phyloP scores from a whole-genome alignment of 805 yeast genomes.

The Myxozyma nipponensis region DNA sequence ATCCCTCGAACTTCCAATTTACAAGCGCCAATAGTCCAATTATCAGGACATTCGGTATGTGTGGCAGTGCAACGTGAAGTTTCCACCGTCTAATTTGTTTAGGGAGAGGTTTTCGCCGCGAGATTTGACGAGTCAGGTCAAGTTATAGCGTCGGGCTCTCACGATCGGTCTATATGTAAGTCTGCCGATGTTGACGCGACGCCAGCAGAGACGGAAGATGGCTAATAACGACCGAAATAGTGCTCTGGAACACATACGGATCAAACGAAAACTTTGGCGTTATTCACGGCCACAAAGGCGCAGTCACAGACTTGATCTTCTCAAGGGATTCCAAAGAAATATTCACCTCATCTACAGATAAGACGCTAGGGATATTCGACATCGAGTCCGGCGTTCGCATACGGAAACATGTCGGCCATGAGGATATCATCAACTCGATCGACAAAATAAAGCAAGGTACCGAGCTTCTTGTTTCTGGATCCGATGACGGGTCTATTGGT shows the following conservation, averaged over 20 bases:
- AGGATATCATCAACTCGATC: slow-evolving; percentile 54
- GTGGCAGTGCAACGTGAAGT: background rate
- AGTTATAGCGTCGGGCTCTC: slow-evolving; percentile 58
- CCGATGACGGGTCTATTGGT: slow-evolving; percentile 60
- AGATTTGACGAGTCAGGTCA: slow-evolving; percentile 52
- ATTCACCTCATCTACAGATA: slow-evolving; percentile 58
- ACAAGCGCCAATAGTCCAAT: slow-evolving; percentile 28
- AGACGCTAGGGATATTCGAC: slow-evolving; percentile 62
- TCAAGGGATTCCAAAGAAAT: slow-evolving; percentile 42
- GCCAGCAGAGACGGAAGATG: slow-evolving; percentile 3
- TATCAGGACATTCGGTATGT: slow-evolving; percentile 28
- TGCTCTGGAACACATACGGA: slow-evolving; percentile 47
- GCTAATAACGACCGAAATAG: slow-evolving; percentile 17
- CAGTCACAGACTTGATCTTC: slow-evolving; percentile 62
- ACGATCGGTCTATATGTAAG: slow-evolving; percentile 41
- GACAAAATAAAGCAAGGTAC: slow-evolving; percentile 36
- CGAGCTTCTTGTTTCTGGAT: slow-evolving; percentile 48
- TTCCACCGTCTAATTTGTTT: background rate
- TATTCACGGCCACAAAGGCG: slow-evolving; percentile 57
- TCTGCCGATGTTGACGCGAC: no score
- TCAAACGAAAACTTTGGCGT: slow-evolving; percentile 45
- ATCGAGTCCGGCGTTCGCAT: slow-evolving; percentile 51
- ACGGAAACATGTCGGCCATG: slow-evolving; percentile 53
- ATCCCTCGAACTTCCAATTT: slow-evolving; percentile 24
- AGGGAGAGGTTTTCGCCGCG: slow-evolving; percentile 51